Evolutionary conservation across 202 grass and related monocot species (phyloP).

Genomic region (Musa balbisiana): DNA sequence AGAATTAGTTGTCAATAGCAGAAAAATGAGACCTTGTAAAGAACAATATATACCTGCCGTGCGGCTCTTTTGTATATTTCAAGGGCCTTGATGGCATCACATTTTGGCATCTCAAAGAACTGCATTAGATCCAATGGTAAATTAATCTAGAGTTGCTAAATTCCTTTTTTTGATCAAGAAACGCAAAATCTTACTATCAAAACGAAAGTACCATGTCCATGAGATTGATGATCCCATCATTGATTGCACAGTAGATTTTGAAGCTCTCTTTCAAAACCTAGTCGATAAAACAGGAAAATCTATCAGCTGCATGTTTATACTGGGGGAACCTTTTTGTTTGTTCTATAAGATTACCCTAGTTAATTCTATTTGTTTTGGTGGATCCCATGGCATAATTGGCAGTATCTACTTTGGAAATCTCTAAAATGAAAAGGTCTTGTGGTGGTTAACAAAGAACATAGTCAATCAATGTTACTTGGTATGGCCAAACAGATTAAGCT

Average conservation of each 20-base stretch:
- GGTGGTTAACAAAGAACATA: too few relatives aligned
- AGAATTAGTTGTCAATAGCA: not conserved
- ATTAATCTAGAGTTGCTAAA: not conserved
- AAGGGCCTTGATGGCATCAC: constrained; percentile 1
- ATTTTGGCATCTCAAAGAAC: constrained; percentile 21
- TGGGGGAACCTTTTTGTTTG: not conserved
- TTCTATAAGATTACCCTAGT: not conserved
- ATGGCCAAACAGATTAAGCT: too few relatives aligned
- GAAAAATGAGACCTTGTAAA: not conserved
- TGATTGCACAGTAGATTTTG: constrained; percentile 20
- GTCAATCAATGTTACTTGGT: too few relatives aligned
- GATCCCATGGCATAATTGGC: not conserved
- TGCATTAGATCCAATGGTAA: not conserved
- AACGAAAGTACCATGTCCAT: constrained; percentile 7
- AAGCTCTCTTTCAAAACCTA: constrained; percentile 25
- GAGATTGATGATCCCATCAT: constrained; percentile 24
- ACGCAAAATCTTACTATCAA: not conserved
- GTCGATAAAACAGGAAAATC: not conserved
- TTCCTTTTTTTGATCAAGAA: not conserved
- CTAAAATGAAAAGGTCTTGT: too few relatives aligned
- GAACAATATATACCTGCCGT: constrained; percentile 7
- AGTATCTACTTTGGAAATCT: too few relatives aligned
- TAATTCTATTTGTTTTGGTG: too few relatives aligned
- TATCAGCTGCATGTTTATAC: not conserved
- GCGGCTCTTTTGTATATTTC: constrained; percentile 20